Percentiles rank a stretch among this genome's conserved stretches.
phyloP scores from a whole-genome alignment of 805 yeast genomes.

The Saturnispora sekii region DNA sequence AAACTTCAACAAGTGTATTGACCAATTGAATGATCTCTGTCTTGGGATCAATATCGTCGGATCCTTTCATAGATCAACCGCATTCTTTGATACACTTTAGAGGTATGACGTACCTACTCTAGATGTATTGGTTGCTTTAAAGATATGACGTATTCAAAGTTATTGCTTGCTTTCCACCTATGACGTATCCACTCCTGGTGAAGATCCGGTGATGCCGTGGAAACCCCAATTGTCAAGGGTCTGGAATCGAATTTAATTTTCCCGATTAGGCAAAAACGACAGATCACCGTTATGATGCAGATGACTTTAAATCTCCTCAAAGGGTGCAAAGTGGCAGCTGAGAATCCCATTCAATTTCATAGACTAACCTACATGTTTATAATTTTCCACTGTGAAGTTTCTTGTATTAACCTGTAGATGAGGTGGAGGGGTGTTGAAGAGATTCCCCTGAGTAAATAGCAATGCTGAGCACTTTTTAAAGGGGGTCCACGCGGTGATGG shows the following conservation, averaged over 20 bases:
- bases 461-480: background rate
- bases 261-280: no score
- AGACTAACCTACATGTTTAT: no score
- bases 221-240: no score
- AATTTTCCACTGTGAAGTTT: no score
- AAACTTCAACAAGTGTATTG: conserved; percentile 26
- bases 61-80: conserved; percentile 21
- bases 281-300: no score
- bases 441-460: background rate
- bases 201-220: no score
- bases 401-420: no score
- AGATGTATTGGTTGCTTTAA: background rate
- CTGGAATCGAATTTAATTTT: no score
- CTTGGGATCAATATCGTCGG: conserved; percentile 52
- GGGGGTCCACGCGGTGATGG: conserved; percentile 2
- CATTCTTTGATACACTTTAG: conserved; percentile 17
- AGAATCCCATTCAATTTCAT: no score
- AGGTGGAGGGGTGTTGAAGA: background rate
- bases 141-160: background rate
- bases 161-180: background rate
- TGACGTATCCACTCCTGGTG: background rate
- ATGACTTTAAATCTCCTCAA: no score
- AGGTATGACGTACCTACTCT: no score
- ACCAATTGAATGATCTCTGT: conserved; percentile 35
- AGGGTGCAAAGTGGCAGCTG: no score